A percentile compares a stretch with the other conserved stretches of the same genome.
These are phyloP conservation scores for Cladophialophora exuberans DNA, from an alignment of 2,329 filamentous ascomycete genomes.

Conservation along the genomic window DNA sequence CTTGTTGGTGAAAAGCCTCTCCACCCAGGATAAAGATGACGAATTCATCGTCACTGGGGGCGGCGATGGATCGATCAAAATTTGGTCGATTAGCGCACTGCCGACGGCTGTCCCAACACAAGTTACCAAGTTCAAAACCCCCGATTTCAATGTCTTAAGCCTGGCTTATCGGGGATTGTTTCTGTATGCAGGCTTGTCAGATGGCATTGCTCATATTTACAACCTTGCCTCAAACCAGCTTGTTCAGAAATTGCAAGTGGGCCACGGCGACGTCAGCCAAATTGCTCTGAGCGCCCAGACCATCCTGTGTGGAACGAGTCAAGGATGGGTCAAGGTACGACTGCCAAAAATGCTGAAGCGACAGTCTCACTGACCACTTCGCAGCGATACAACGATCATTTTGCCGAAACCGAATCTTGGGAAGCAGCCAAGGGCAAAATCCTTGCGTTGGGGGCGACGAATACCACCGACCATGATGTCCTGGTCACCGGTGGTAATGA, in stretches of 20 bases:
- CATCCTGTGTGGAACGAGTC: conserved; percentile 86
- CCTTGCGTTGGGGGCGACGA: conserved; percentile 77
- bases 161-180: conserved; percentile 88
- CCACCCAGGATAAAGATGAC: conserved; percentile 68
- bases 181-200: conserved; percentile 84
- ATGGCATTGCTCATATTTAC: conserved; percentile 92
- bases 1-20: conserved; percentile 76
- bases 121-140: conserved; percentile 68
- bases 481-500: conserved; percentile 95
- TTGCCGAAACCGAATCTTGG: conserved; percentile 77
- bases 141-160: conserved; percentile 69
- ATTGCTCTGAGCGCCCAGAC: conserved; percentile 67
- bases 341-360: background rate
- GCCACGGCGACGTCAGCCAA: conserved; percentile 72
- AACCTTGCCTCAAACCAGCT: conserved; percentile 93
- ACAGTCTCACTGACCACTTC: conserved; percentile 23
- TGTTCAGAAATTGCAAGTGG: conserved; percentile 78
- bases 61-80: conserved; percentile 89
- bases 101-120: conserved; percentile 66
- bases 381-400: conserved; percentile 77
- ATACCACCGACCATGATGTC: conserved; percentile 72
- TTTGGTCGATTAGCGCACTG: conserved; percentile 64
- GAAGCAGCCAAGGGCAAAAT: conserved; percentile 85
- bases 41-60: conserved; percentile 89
- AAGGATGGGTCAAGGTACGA: conserved; percentile 78